Evolutionary conservation across 768 basidiomycete genomes (phyloP), one percentile per base, ranked within the genome.

Genomic region (Trametes gibbosa): DNA sequence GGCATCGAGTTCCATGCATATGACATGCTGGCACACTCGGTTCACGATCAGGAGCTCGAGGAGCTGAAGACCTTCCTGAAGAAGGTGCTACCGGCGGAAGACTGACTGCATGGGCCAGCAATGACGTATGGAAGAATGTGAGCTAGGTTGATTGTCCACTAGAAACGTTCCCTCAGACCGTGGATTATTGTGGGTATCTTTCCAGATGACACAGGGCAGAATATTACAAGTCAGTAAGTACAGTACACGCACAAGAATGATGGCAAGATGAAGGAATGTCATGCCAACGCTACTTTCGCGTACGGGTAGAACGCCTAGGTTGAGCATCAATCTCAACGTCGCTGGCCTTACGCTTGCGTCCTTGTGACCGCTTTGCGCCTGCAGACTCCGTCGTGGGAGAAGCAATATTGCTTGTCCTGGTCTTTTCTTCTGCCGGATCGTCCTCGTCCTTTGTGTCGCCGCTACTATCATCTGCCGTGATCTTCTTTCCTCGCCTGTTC

Each of bases 31-130:
- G 82, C 78, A 7, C 95, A 97, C 65, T 80, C 82, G 40, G 82
- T 87, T 16, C 79, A 76, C 56, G 76, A 77, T 48, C 67, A 82
- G 71, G 92, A 94, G 67, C 75, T 94, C 41, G 76, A 79, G 35
- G 87, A 95, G 66, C 70, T 95, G 66, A 82, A 79, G 65, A 73
- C 68, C 14, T 95, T 91, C 84, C 76, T 96, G 58, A 81, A 81
- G 69, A 82, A 77, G 61, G 81, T 79, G 29, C 68, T 89, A 17
- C 81, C 82, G 14, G 39, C 57, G 9, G 54, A 55, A 48, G 56
- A 61, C 13, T 61, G 51, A 61, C 50, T 42, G 23, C 56, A 42
- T 16, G 29, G 56, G 24, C n/a, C 14, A 14, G 39, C 21, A 39
- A 48, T 34, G 52, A 10, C 16, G 29, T 17, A 50, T 12, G 51